phyloP scores from a whole-genome alignment of 1,139 yeast species.

The Kodamaea derodonti region DNA sequence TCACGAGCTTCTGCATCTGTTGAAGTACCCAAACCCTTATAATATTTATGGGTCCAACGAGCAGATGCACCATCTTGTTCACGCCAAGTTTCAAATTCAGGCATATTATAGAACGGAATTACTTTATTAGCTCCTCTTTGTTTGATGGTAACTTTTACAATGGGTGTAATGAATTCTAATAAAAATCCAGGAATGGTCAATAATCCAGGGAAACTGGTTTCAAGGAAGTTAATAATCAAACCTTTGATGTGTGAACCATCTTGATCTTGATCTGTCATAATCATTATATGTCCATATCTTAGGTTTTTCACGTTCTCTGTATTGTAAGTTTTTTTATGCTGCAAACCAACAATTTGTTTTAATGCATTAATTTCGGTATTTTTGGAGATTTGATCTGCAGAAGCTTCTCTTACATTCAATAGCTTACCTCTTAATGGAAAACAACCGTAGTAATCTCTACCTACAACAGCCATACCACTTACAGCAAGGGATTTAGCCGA shows the following conservation, averaged over 20 bases:
- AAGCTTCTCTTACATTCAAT: conserved; percentile 93
- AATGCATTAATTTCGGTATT: conserved; percentile 93
- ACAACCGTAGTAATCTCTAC: conserved; percentile 93
- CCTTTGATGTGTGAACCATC: conserved; percentile 99
- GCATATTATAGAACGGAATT: conserved; percentile 88
- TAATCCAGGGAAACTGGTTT: conserved; percentile 91
- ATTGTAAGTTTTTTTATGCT: conserved; percentile 79
- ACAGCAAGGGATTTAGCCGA: conserved; percentile 93
- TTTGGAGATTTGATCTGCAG: conserved; percentile 87
- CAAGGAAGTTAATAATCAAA: conserved; percentile 86
- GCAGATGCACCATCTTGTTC: conserved; percentile 71
- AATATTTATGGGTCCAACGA: conserved; percentile 92
- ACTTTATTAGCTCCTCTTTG: conserved; percentile 56
- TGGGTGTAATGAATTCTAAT: conserved; percentile 93
- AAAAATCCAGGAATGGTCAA: conserved; percentile 88
- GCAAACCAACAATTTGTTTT: conserved; percentile 92
- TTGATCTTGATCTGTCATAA: conserved; percentile 99
- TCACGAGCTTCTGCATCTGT: conserved; percentile 77
- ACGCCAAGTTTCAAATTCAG: conserved; percentile 94
- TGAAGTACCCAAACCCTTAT: conserved; percentile 98
- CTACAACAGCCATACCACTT: conserved; percentile 92
- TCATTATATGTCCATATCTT: conserved; percentile 96
- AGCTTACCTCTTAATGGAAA: conserved; percentile 95
- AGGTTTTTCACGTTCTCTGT: conserved; percentile 62
- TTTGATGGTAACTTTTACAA: conserved; percentile 81